phyloP scores from a whole-genome alignment of 441 rosid genomes.

The Adansonia rubrostipa region DNA sequence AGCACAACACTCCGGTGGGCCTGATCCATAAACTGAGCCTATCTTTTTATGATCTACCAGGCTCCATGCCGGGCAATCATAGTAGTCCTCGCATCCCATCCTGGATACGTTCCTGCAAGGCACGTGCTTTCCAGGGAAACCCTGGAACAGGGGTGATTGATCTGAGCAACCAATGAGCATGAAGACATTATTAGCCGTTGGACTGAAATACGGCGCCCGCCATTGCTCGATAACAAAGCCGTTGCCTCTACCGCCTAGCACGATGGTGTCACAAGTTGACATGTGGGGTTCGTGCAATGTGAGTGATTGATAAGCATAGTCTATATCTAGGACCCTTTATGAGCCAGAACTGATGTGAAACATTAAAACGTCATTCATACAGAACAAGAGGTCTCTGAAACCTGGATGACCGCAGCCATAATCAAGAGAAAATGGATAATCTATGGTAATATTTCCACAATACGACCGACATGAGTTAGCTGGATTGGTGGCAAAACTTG shows the following conservation, averaged over 20 bases:
- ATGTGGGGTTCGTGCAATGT: slow-evolving; percentile 86
- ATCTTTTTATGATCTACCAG: slow-evolving; percentile 47
- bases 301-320: slow-evolving; percentile 74
- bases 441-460: slow-evolving; percentile 78
- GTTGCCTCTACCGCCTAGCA: slow-evolving; percentile 77
- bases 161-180: slow-evolving; percentile 82
- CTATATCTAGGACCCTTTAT: slow-evolving; percentile 78
- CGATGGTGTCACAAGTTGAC: slow-evolving; percentile 68
- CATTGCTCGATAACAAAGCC: slow-evolving; percentile 79
- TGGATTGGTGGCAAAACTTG: slow-evolving; percentile 17
- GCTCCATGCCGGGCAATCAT: slow-evolving; percentile 74
- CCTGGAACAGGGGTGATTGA: slow-evolving; percentile 66
- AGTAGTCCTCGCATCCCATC: slow-evolving; percentile 90
- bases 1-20: slow-evolving; percentile 84
- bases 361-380: slow-evolving; percentile 81
- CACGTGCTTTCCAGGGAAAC: slow-evolving; percentile 77
- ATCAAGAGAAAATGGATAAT: slow-evolving; percentile 74
- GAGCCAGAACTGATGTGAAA: slow-evolving; percentile 87
- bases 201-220: slow-evolving; percentile 71
- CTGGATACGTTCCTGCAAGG: slow-evolving; percentile 88
- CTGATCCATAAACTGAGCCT: slow-evolving; percentile 43
- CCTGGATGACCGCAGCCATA: slow-evolving; percentile 92
- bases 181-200: slow-evolving; percentile 76
- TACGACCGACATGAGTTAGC: slow-evolving; percentile 62
- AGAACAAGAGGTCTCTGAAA: slow-evolving; percentile 72